These are phyloP conservation scores for Dalbergia oliveri DNA, from an alignment of 306 rosid species.

Conservation along the genomic window DNA sequence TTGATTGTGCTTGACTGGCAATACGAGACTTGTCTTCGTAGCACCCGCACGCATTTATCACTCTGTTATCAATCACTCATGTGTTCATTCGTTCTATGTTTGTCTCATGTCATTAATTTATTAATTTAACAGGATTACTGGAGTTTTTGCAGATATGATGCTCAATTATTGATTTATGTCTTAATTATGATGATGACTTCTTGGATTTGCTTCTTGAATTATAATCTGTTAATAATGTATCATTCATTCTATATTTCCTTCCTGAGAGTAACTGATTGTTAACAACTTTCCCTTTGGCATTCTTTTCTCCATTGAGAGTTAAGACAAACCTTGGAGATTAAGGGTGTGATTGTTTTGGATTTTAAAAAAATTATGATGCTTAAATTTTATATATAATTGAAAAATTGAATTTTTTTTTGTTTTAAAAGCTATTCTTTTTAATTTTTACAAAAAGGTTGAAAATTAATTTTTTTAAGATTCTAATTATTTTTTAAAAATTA, in stretches of 20 bases:
- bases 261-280: neutral
- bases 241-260: neutral
- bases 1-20: no score
- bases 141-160: conserved; percentile 14
- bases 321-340: neutral
- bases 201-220: neutral
- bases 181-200: conserved; percentile 1
- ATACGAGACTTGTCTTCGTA: no score
- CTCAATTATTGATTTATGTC: conserved; percentile 10
- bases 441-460: no score
- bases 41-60: no score
- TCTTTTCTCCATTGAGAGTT: neutral
- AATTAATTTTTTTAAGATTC: no score
- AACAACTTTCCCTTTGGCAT: neutral
- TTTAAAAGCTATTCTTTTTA: no score
- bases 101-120: neutral
- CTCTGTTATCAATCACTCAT: conserved; percentile 8
- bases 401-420: no score
- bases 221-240: conserved; percentile 9
- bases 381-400: no score
- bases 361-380: no score
- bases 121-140: neutral
- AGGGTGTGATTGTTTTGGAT: no score
- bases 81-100: neutral
- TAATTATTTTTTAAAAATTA: no score